Evolutionary conservation across 495 filamentous ascomycete species (phyloP), one percentile per base, ranked within the genome.

Genomic region (Staphylotrichum tortipilum): DNA sequence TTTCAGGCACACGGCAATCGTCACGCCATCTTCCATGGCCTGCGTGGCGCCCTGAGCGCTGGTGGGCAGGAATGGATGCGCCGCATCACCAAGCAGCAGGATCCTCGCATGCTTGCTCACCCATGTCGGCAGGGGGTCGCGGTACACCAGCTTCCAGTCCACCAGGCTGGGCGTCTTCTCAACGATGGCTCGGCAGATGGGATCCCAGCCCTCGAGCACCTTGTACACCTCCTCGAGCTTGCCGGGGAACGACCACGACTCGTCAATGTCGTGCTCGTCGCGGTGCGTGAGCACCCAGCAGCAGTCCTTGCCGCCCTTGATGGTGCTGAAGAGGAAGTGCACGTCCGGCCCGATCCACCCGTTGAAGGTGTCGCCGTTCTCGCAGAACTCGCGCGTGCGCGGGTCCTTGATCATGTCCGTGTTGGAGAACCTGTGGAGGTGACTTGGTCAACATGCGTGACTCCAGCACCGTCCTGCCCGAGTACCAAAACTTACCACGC

Each of bases 71-170:
- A 84, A 83, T 0, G 81, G 76, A 60, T 86, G 82, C 12, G 81
- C 81, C 4, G 78, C 70, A 40, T 84, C 82, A 6, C 81, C 81
- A 15, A 84, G 57, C 30, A 82, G 64, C 21, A 76, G 58, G 30
- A 84, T 78, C 9, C 78, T 60, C 17, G 75, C 78, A 4, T 77
- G 66, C 28, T 75, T 68, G 40, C 76, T 81, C 0, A 79, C 72
- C 82, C 82, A 85, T 0, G 68, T 76, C 7, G 78, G 78, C 26
- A 82, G 59, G 2, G 80, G 80, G 56, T 84, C 79, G 30, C 82
- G 71, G 45, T 81, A 85, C 3, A 84, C 74, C n/a, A 85, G 60
- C 56, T 84, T 83, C 77, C 78, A 84, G 49, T 85, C 79, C 0
- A 85, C 76, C 1, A 83, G 54, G 26, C 71, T 64, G 2, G 80